phyloP scores from a whole-genome alignment of 2,329 filamentous ascomycete species.

The Aureobasidium zeae region DNA sequence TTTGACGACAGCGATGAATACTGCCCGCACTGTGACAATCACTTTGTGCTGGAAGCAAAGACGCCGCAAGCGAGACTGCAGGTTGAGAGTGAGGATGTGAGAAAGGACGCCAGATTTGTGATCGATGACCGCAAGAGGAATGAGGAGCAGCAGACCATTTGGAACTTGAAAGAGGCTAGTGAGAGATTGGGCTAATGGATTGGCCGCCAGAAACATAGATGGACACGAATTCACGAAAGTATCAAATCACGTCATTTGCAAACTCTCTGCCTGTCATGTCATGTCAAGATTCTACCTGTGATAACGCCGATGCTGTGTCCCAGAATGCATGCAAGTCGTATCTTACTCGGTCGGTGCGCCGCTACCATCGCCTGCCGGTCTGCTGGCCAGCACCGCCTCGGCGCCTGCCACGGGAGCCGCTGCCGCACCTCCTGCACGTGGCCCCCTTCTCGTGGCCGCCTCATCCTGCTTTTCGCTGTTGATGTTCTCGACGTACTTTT shows the following conservation, averaged over 20 bases:
- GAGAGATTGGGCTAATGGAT: constrained; percentile 60
- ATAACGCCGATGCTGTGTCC: constrained; percentile 20
- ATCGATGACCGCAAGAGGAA: constrained; percentile 72
- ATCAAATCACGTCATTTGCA: constrained; percentile 14
- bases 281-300: constrained; percentile 1
- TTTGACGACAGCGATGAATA: constrained; percentile 98
- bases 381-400: constrained; percentile 28
- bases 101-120: constrained; percentile 79
- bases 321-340: constrained; percentile 11
- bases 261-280: constrained; percentile 10
- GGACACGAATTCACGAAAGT: constrained; percentile 11
- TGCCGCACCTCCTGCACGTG: constrained; percentile 32
- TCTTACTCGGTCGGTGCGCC: constrained; percentile 19
- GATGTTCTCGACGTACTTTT: constrained; percentile 96
- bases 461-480: constrained; percentile 99
- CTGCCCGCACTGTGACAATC: constrained; percentile 98
- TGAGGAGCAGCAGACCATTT: constrained; percentile 55
- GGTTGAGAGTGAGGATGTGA: constrained; percentile 82
- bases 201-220: not conserved
- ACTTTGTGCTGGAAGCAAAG: constrained; percentile 85
- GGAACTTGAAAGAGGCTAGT: constrained; percentile 65
- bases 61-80: constrained; percentile 74
- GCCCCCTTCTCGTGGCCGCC: constrained; percentile 88
- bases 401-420: constrained; percentile 21
- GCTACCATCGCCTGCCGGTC: constrained; percentile 28